A percentile compares a stretch with the other conserved stretches of the same genome.
These are phyloP conservation scores for Parascedosporium putredinis DNA, from an alignment of 2,329 filamentous ascomycete species.

Conservation along the genomic window DNA sequence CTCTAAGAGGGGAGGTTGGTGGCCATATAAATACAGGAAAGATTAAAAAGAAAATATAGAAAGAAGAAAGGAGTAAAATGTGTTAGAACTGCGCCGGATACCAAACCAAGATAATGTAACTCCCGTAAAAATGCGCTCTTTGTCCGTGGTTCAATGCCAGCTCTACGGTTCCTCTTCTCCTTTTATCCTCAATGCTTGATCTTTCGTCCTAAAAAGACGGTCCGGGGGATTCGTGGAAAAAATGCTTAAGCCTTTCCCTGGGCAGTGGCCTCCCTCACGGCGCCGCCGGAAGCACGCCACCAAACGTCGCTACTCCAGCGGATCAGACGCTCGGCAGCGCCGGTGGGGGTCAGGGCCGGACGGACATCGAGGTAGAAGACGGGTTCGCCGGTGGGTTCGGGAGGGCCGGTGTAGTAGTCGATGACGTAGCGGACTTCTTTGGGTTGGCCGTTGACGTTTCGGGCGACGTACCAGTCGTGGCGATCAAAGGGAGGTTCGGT, in stretches of 20 bases:
- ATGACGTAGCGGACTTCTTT: constrained; percentile 90
- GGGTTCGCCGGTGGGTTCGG: constrained; percentile 76
- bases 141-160: background rate
- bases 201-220: background rate
- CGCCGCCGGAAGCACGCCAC: constrained; percentile 76
- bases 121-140: no score
- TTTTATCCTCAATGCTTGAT: background rate
- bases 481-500: constrained; percentile 86
- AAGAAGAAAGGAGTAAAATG: no score
- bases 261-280: constrained; percentile 36
- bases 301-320: constrained; percentile 90
- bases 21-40: no score
- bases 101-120: no score
- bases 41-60: no score
- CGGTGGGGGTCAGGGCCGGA: constrained; percentile 73
- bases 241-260: background rate
- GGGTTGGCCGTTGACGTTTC: constrained; percentile 54
- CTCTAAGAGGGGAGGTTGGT: no score
- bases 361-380: constrained; percentile 94
- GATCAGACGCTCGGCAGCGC: constrained; percentile 71
- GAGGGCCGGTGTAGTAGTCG: constrained; percentile 83
- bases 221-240: background rate
- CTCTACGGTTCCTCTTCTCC: background rate
- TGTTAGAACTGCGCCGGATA: no score
- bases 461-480: constrained; percentile 90